phyloP scores from a whole-genome alignment of 345 rosid species.

The Eutrema heterophyllum region DNA sequence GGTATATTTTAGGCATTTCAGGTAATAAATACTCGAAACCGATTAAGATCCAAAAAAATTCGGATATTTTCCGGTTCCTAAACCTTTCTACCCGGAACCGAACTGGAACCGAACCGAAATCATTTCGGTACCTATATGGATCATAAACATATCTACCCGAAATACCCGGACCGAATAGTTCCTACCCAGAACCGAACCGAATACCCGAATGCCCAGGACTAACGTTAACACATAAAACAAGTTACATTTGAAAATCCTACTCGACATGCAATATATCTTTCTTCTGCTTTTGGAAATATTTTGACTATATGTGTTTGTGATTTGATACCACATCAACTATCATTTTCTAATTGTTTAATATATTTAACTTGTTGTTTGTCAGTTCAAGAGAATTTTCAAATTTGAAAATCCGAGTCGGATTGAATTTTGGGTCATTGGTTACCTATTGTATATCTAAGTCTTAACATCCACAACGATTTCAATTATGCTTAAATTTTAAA shows the following conservation, averaged over 20 bases:
- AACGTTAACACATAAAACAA: slow-evolving; percentile 11
- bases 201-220: no score
- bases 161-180: no score
- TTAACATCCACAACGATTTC: slow-evolving; percentile 21
- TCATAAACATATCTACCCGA: no score
- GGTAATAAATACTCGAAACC: no score
- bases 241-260: not conserved
- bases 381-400: not conserved
- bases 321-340: slow-evolving; percentile 7
- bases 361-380: not conserved
- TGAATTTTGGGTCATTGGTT: slow-evolving; percentile 21
- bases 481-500: not conserved
- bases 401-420: slow-evolving; percentile 1
- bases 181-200: no score
- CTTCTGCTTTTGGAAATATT: slow-evolving; percentile 15
- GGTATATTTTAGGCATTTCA: no score
- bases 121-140: no score
- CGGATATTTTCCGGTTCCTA: no score
- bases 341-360: not conserved
- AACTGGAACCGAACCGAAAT: no score
- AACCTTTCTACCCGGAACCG: no score
- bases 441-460: slow-evolving; percentile 22
- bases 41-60: no score
- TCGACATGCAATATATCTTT: not conserved
- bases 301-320: slow-evolving; percentile 14